Conservation (phyloP, 768 basidiomycete genomes). For the Rhodotorula toruloides region DNA sequence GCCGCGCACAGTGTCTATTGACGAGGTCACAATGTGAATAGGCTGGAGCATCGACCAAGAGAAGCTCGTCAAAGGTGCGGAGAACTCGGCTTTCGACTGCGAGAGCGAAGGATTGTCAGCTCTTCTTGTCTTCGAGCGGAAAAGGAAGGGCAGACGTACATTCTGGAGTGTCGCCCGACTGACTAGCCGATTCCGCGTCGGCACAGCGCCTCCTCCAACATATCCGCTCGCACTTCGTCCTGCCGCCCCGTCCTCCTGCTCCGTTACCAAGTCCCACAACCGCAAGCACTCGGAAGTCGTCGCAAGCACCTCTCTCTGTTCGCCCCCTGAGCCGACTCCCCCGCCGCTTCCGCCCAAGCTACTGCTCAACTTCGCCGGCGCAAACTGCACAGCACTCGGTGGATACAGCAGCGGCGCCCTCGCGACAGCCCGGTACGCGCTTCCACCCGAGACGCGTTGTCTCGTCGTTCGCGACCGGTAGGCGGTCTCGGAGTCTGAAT, state of each 20-base stretch:
- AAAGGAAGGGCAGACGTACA: conserved; percentile 9
- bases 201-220: conserved; percentile 12
- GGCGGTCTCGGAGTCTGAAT: conserved; percentile 53
- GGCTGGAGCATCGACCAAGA: conserved; percentile 95
- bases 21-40: conserved; percentile 87
- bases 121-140: background rate
- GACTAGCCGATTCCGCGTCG: conserved; percentile 23
- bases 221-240: conserved; percentile 30
- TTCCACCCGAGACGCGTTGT: conserved; percentile 50
- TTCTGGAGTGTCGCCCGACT: conserved; percentile 31
- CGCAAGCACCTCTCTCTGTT: conserved; percentile 70
- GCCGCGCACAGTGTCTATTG: conserved; percentile 68
- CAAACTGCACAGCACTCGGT: conserved; percentile 88
- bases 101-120: conserved; percentile 37
- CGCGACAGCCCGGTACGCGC: conserved; percentile 71
- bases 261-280: conserved; percentile 80
- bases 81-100: conserved; percentile 87
- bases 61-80: conserved; percentile 92
- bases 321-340: conserved; percentile 33
- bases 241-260: conserved; percentile 44
- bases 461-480: background rate
- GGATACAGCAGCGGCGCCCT: conserved; percentile 85
- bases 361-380: conserved; percentile 54
- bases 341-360: conserved; percentile 23
- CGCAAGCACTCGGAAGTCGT: conserved; percentile 89